Percentiles rank a stretch among this genome's conserved stretches.
phyloP scores from a whole-genome alignment of 2,329 filamentous ascomycete genomes.

The Aureobasidium sp. region DNA sequence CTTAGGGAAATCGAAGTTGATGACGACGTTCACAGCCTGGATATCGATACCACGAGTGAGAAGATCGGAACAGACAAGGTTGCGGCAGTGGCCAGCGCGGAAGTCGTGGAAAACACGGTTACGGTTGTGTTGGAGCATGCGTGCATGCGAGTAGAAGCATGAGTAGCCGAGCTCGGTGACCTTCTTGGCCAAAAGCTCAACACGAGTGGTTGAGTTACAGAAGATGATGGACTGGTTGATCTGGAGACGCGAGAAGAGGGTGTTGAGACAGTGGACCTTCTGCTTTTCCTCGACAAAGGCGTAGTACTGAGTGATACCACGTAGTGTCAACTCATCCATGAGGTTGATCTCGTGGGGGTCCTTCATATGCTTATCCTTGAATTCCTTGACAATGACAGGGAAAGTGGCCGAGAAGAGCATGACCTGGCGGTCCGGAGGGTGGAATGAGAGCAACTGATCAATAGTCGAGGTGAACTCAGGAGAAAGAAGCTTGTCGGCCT shows the following conservation, averaged over 20 bases:
- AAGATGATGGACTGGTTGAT: constrained; percentile 99
- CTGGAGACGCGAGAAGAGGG: constrained; percentile 95
- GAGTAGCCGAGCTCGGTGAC: constrained; percentile 99
- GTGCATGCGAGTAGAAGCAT: constrained; percentile 98
- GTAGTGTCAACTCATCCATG: constrained; percentile 97
- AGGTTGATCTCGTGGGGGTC: constrained; percentile 98
- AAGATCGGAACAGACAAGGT: constrained; percentile 94
- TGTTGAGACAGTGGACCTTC: constrained; percentile 98
- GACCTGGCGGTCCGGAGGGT: constrained; percentile 94
- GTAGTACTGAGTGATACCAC: constrained; percentile 98
- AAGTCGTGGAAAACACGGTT: constrained; percentile 99
- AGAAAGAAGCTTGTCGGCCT: constrained; percentile 95
- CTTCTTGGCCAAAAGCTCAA: constrained; percentile 96
- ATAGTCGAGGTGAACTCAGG: constrained; percentile 96
- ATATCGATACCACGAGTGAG: constrained; percentile 99
- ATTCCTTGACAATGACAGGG: constrained; percentile 91
- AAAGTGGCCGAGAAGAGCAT: constrained; percentile 99
- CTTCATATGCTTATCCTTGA: constrained; percentile 96
- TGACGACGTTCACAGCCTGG: constrained; percentile 97
- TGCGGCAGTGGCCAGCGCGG: constrained; percentile 93
- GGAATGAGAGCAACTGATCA: constrained; percentile 89
- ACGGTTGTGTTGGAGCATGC: constrained; percentile 93
- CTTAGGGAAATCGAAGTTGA: constrained; percentile 99
- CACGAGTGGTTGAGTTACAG: constrained; percentile 98
- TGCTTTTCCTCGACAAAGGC: constrained; percentile 99